These are phyloP conservation scores for Tephrocybe sp. DNA, from an alignment of 768 basidiomycete species.

Conservation along the genomic window DNA sequence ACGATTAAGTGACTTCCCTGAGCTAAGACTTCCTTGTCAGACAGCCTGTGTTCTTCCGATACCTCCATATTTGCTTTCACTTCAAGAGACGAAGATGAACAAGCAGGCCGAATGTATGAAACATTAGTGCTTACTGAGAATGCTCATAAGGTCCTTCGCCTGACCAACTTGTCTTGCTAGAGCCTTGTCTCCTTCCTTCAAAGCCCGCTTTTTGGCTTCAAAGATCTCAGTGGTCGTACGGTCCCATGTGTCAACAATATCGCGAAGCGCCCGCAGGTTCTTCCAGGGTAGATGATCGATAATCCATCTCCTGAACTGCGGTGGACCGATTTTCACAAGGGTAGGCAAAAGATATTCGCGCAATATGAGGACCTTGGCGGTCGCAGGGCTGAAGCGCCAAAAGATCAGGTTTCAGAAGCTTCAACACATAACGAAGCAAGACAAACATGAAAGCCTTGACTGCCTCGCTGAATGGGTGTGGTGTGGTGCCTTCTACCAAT, in stretches of 20 bases:
- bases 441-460: conserved; percentile 8
- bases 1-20: conserved; percentile 15
- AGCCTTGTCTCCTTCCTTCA: conserved; percentile 15
- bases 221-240: conserved; percentile 13
- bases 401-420: not conserved
- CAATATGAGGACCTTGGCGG: not conserved
- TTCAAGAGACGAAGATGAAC: not conserved
- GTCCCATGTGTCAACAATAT: conserved; percentile 16
- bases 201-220: conserved; percentile 13
- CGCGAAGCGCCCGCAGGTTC: conserved; percentile 9
- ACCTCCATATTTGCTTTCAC: conserved; percentile 15
- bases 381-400: conserved; percentile 6
- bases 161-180: conserved; percentile 6
- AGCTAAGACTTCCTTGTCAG: conserved; percentile 25
- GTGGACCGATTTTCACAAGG: conserved; percentile 15
- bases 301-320: conserved; percentile 15
- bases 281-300: conserved; percentile 11
- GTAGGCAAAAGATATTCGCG: conserved; percentile 14
- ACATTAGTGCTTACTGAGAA: conserved; percentile 10
- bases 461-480: conserved; percentile 16
- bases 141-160: conserved; percentile 18
- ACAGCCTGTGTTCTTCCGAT: conserved; percentile 14
- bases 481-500: conserved; percentile 8
- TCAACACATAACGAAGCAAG: not conserved
- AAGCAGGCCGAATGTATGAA: not conserved